phyloP scores from a whole-genome alignment of 192 early-diverging fungal genomes.

The Pilobolus umbonatus region DNA sequence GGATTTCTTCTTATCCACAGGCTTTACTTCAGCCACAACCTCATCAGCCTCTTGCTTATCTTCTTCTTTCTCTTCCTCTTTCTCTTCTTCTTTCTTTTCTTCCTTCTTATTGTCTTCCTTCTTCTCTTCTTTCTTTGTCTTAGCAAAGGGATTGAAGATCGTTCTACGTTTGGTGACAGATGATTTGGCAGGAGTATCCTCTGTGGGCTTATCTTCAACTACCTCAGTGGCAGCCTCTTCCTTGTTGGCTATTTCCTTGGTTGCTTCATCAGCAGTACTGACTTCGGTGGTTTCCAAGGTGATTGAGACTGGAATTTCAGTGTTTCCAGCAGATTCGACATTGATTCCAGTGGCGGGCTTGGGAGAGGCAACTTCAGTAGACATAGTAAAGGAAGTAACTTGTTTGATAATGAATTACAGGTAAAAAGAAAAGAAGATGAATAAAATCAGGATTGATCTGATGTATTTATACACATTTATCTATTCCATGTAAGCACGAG shows the following conservation, averaged over 20 bases:
- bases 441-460: too few relatives aligned
- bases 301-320: constrained; percentile 6
- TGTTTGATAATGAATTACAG: too few relatives aligned
- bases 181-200: constrained; percentile 16
- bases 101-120: neutral
- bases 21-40: constrained; percentile 1
- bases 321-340: constrained; percentile 13
- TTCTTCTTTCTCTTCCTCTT: constrained; percentile 5
- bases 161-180: constrained; percentile 7
- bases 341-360: constrained; percentile 11
- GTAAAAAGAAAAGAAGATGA: too few relatives aligned
- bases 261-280: constrained; percentile 16
- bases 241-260: constrained; percentile 19
- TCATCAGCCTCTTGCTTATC: neutral
- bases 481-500: too few relatives aligned
- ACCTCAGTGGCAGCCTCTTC: constrained; percentile 14
- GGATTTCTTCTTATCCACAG: constrained; percentile 2
- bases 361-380: neutral
- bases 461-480: too few relatives aligned
- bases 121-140: constrained; percentile 5
- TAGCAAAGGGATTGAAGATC: constrained; percentile 17
- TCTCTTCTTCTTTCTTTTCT: neutral
- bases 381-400: too few relatives aligned
- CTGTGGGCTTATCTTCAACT: neutral
- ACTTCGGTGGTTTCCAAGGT: constrained; percentile 10